phyloP scores from a whole-genome alignment of 2,329 filamentous ascomycete genomes.

The Colletotrichum sp. region DNA sequence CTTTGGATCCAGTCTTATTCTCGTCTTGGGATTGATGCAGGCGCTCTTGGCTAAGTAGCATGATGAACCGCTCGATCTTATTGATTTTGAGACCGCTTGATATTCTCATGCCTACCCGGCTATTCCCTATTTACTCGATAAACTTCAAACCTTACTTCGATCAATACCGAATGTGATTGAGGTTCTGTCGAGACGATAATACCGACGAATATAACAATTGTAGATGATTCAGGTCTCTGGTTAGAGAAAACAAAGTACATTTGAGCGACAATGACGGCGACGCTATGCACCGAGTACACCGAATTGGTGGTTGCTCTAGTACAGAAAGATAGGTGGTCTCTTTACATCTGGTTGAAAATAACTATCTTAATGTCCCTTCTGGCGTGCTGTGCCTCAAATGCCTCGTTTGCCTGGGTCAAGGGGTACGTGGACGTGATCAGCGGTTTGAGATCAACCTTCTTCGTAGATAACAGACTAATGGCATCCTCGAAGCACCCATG shows the following conservation, averaged over 20 bases:
- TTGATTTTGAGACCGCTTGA: neutral
- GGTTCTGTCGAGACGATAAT: no score
- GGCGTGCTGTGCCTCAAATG: slow-evolving; percentile 26
- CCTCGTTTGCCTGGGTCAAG: slow-evolving; percentile 20
- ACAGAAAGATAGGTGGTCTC: neutral
- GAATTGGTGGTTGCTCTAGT: neutral
- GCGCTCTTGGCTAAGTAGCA: neutral
- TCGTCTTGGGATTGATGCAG: neutral
- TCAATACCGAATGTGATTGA: neutral
- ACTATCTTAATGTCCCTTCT: slow-evolving; percentile 1
- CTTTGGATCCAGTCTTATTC: neutral
- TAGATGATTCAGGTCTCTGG: neutral
- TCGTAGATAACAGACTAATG: slow-evolving; percentile 24
- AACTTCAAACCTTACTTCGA: neutral
- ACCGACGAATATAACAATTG: no score
- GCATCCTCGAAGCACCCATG: slow-evolving; percentile 29
- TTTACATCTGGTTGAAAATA: neutral
- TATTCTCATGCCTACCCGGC: rapidly evolving
- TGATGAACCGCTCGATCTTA: neutral
- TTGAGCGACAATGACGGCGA: neutral
- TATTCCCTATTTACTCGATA: neutral
- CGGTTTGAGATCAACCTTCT: slow-evolving; percentile 27
- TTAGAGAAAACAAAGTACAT: neutral
- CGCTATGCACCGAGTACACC: neutral
- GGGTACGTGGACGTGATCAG: slow-evolving; percentile 29